phyloP scores from a whole-genome alignment of 768 basidiomycete species.

The Boletus tomentosulus region DNA sequence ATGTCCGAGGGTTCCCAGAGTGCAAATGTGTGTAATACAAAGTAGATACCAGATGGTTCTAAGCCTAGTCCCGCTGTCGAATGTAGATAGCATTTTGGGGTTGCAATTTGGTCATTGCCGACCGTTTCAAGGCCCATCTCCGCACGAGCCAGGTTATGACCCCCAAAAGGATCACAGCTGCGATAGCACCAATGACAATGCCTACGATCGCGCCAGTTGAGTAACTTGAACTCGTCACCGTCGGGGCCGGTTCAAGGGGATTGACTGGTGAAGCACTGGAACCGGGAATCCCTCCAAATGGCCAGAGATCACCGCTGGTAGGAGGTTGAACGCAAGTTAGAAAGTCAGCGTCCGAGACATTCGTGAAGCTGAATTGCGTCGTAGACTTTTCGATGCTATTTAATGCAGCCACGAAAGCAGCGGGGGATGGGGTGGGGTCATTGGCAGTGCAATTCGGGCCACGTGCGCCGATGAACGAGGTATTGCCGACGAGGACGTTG shows the following conservation, averaged over 20 bases:
- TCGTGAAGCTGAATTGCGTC: slow-evolving; percentile 51
- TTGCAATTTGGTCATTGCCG: slow-evolving; percentile 15
- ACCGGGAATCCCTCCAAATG: slow-evolving; percentile 52
- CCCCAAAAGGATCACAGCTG: slow-evolving; percentile 41
- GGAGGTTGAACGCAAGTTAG: slow-evolving; percentile 69
- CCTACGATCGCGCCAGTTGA: slow-evolving; percentile 36
- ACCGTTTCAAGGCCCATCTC: slow-evolving; percentile 40
- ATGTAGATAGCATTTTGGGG: slow-evolving; percentile 19
- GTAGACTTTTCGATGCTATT: slow-evolving; percentile 38
- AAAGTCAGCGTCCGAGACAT: slow-evolving; percentile 49
- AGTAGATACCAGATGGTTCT: not conserved
- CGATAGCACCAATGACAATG: slow-evolving; percentile 49
- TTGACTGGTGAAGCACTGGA: slow-evolving; percentile 20
- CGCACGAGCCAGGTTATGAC: slow-evolving; percentile 45
- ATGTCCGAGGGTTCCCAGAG: not conserved
- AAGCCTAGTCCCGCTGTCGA: slow-evolving; percentile 2
- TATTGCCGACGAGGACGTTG: slow-evolving; percentile 63
- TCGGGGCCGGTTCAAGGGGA: slow-evolving; percentile 11
- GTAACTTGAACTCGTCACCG: slow-evolving; percentile 16
- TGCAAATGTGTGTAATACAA: not conserved
- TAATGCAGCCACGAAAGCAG: slow-evolving; percentile 55
- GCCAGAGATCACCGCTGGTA: slow-evolving; percentile 67
- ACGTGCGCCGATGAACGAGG: slow-evolving; percentile 66
- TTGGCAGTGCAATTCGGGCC: slow-evolving; percentile 59
- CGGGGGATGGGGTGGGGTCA: slow-evolving; percentile 49